Evolutionary conservation across 2,329 filamentous ascomycete genomes (phyloP), one percentile per base, ranked within the genome.

Genomic region (Trichoderma koningii): DNA sequence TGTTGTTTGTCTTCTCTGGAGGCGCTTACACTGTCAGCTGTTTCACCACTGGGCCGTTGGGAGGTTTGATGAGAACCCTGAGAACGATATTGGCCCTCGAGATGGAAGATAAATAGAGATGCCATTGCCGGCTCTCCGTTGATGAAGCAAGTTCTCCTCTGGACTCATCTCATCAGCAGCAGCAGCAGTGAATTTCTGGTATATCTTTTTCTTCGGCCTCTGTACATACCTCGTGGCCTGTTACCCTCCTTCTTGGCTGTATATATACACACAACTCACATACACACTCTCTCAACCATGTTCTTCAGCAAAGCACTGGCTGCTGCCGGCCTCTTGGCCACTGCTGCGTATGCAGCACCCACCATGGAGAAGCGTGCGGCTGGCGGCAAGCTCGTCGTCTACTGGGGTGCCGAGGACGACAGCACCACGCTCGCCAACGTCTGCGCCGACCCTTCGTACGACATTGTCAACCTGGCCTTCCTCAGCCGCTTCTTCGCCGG

Each of bases 391-490:
- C 66, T 70, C 41, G 66, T 63, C 63, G 38, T 70, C n/a, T 70
- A 70, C 66, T 70, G 68, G 69, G 69, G 68, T 42, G 65, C 65
- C 17, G 68, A 70, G 41, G 68, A 70, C 48, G 66, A 67, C 42
- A 69, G 26, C 63, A 67, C 66, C 10, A 59, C 68, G 9, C 66
- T 70, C 3, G 59, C 65, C 28, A 55, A 66, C 10, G 69, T 70
- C 12, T 70, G 69, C 60, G 66, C 59, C 45, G 69, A 70, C 34
- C 10, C 59, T 3, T 65, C 68, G 1, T 70, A 70, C 47, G 68
- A 68, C 51, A 69, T 70, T 60, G 69, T 70, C 64, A 69, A 70
- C 59, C 60, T 70, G 28, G 69, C 69, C 23, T 70, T 70, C 66
- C 44, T 70, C n/a, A 65, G 50, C 63, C 62, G 66, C 63, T 70